These are phyloP conservation scores for Stylosanthes scabra DNA, from an alignment of 331 rosid genomes.

Conservation along the genomic window DNA sequence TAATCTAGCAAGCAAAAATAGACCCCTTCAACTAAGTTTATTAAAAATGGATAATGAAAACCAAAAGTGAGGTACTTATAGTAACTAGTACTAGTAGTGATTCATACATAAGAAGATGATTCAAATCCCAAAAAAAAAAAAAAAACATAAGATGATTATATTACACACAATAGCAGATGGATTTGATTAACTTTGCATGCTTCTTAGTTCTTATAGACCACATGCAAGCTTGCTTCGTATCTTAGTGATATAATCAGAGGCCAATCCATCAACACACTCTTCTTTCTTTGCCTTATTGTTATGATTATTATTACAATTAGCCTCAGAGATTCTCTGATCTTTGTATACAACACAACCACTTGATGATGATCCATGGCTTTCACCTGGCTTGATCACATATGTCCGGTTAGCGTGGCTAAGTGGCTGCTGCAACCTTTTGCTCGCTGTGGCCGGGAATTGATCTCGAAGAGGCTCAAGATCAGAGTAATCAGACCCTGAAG, in stretches of 20 bases:
- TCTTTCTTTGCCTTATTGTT: conserved; percentile 34
- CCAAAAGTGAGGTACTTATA: conserved; percentile 24
- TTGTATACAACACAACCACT: conserved; percentile 40
- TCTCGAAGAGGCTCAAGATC: conserved; percentile 16
- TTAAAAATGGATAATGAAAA: conserved; percentile 37
- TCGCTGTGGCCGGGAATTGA: conserved; percentile 22
- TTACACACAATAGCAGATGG: conserved; percentile 14
- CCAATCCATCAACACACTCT: conserved; percentile 69
- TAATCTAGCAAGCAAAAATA: background rate
- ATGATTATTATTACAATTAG: background rate
- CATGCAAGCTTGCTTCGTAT: conserved; percentile 57
- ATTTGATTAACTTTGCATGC: background rate
- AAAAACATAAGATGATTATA: background rate
- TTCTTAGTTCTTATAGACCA: conserved; percentile 42
- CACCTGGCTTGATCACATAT: conserved; percentile 49
- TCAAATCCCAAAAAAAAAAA: too few relatives aligned
- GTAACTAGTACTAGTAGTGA: background rate
- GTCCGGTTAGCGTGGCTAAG: conserved; percentile 47
- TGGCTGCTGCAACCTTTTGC: conserved; percentile 53
- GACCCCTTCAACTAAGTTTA: conserved; percentile 12
- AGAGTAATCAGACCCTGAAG: conserved; percentile 14
- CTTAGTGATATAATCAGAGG: conserved; percentile 67
- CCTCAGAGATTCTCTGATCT: conserved; percentile 33
- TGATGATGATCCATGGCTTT: conserved; percentile 14
- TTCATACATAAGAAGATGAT: background rate